phyloP scores from a whole-genome alignment of 2,329 filamentous ascomycete species.

The Diatrype stigma region DNA sequence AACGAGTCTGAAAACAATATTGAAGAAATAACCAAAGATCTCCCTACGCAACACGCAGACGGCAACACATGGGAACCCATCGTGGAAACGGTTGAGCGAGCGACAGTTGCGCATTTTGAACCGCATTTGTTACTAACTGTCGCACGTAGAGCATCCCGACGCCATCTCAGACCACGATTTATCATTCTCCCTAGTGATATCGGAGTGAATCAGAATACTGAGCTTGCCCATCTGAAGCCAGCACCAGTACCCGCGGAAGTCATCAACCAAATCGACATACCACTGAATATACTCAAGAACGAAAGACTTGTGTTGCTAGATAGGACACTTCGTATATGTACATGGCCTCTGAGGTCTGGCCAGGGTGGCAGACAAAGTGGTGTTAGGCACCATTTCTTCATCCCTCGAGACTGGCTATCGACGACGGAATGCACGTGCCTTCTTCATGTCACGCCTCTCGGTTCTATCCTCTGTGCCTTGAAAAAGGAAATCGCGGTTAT shows the following conservation, averaged over 20 bases:
- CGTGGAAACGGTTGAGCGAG: not conserved
- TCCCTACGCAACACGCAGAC: not conserved
- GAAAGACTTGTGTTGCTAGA: not conserved
- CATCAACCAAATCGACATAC: not conserved
- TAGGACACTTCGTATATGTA: not conserved
- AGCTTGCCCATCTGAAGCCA: not conserved
- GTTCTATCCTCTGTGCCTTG: not conserved
- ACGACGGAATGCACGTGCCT: not conserved
- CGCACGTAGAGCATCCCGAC: not conserved
- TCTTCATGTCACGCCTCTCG: not conserved
- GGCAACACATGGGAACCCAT: not conserved
- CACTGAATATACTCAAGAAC: slow-evolving; percentile 1
- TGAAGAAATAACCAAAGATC: not conserved
- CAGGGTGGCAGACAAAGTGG: not conserved
- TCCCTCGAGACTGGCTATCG: not conserved
- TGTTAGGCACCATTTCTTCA: not conserved
- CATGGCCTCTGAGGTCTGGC: not conserved
- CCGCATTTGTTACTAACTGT: not conserved
- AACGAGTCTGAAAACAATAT: not conserved
- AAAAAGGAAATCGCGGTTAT: not conserved
- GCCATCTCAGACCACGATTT: not conserved
- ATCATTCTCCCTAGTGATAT: not conserved
- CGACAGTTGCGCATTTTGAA: not conserved
- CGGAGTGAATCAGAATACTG: not conserved
- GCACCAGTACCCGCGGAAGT: not conserved